Evolutionary conservation across 345 rosid species (phyloP).

Genomic region (Trapa bicornis): DNA sequence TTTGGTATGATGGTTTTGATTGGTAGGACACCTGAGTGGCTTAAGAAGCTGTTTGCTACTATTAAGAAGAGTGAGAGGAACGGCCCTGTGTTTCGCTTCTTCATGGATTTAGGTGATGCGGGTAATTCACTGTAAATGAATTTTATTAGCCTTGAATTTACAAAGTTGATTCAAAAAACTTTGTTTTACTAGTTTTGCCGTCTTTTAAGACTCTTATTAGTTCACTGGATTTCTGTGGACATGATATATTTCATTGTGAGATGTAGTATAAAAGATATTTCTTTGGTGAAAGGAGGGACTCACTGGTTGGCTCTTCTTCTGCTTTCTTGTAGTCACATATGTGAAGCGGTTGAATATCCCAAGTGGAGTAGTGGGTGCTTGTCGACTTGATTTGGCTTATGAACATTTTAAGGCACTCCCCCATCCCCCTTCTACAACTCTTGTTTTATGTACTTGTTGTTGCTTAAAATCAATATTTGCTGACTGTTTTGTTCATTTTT

Average conservation of each 20-base stretch:
- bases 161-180: neutral
- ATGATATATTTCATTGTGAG: neutral
- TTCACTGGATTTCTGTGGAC: neutral
- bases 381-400: conserved; percentile 95
- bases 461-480: neutral
- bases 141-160: neutral
- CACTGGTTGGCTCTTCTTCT: conserved; percentile 2
- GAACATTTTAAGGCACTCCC: conserved; percentile 83
- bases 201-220: neutral
- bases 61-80: conserved; percentile 79
- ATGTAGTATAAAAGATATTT: neutral
- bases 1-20: neutral
- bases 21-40: conserved; percentile 78
- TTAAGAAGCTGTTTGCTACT: conserved; percentile 67
- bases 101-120: conserved; percentile 95
- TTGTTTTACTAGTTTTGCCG: neutral
- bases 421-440: neutral
- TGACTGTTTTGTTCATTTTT: neutral
- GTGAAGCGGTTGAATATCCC: conserved; percentile 84
- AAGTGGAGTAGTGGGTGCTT: conserved; percentile 92
- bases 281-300: neutral
- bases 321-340: conserved; percentile 44
- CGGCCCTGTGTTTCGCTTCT: conserved; percentile 81
- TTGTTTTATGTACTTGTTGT: neutral
- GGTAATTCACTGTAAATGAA: conserved; percentile 28